phyloP scores from a whole-genome alignment of 176 grass and related monocot species.

The Chloris gayana region DNA sequence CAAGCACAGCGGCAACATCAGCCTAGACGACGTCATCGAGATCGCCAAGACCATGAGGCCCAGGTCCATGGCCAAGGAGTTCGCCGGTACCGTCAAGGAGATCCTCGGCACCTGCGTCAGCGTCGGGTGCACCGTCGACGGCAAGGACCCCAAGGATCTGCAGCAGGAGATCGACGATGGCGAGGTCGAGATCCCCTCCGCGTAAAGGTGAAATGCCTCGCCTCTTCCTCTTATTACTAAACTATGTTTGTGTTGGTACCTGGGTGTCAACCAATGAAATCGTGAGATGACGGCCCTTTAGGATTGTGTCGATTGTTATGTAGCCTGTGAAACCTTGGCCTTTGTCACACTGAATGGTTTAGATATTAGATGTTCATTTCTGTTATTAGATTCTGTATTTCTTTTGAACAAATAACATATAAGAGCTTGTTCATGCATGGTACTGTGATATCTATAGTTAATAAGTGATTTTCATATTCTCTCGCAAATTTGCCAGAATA shows the following conservation, averaged over 20 bases:
- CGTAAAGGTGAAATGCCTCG: constrained; percentile 26
- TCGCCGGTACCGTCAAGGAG: constrained; percentile 66
- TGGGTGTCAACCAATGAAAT: neutral
- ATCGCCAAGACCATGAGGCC: constrained; percentile 58
- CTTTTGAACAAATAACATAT: no score
- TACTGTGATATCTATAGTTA: no score
- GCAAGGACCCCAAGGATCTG: constrained; percentile 78
- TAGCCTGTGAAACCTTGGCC: neutral
- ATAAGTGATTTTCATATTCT: no score
- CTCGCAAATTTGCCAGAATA: no score
- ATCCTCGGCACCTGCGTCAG: constrained; percentile 71
- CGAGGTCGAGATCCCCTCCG: constrained; percentile 55
- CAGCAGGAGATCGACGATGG: constrained; percentile 67
- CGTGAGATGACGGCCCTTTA: neutral
- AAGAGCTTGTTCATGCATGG: no score
- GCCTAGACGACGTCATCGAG: constrained; percentile 74
- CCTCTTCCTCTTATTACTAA: neutral
- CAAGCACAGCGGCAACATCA: constrained; percentile 78
- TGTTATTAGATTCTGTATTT: no score
- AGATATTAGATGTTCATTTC: no score
- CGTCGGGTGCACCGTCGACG: constrained; percentile 69
- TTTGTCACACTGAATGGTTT: no score
- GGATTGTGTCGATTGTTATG: neutral
- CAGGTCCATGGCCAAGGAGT: constrained; percentile 70
- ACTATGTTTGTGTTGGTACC: neutral